A percentile compares a stretch with the other conserved stretches of the same genome.
phyloP scores from a whole-genome alignment of 2,329 filamentous ascomycete species.

The Leptodontidium sp. region DNA sequence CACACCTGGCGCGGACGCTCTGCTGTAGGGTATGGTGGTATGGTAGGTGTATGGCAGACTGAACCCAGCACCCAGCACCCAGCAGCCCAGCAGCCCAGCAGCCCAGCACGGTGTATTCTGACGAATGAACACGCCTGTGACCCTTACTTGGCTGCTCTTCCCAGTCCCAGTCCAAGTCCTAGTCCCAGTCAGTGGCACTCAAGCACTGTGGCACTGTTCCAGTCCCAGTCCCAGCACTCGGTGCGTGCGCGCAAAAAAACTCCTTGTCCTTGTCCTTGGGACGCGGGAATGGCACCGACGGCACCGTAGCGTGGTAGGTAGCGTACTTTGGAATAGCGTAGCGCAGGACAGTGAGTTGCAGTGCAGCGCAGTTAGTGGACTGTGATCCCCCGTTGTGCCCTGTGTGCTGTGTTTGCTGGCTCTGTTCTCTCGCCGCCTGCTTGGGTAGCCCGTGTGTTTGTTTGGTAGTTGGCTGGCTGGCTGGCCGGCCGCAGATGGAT shows the following conservation, averaged over 20 bases:
- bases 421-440: too few relatives aligned
- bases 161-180: too few relatives aligned
- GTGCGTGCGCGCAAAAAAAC: too few relatives aligned
- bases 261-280: constrained; percentile 16
- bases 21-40: too few relatives aligned
- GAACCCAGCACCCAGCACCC: constrained; percentile 1
- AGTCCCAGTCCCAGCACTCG: too few relatives aligned
- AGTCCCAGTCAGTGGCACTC: too few relatives aligned
- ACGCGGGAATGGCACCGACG: constrained; percentile 24
- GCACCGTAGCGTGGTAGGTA: constrained; percentile 7
- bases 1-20: neutral
- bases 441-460: too few relatives aligned
- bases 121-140: neutral
- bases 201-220: too few relatives aligned
- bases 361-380: neutral
- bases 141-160: neutral
- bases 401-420: too few relatives aligned
- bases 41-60: neutral
- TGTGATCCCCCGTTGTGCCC: too few relatives aligned
- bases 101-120: neutral
- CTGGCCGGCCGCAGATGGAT: too few relatives aligned
- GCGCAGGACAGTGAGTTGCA: neutral
- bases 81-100: neutral
- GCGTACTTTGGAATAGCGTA: neutral
- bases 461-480: too few relatives aligned